These are phyloP conservation scores for Lepiota venenata DNA, from an alignment of 768 basidiomycete genomes.

Conservation along the genomic window DNA sequence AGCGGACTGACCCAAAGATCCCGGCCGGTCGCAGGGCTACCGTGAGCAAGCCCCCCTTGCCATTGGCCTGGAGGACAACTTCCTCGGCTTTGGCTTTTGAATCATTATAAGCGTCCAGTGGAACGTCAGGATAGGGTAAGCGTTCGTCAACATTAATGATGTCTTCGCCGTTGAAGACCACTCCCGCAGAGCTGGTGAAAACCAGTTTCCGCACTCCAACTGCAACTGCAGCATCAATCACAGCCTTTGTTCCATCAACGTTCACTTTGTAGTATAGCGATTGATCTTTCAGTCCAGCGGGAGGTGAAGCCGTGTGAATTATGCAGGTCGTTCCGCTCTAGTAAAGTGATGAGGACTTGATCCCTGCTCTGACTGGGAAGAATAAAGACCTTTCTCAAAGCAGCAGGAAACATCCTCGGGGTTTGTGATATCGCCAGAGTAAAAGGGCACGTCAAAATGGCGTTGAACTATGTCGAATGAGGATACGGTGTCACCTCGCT, in stretches of 20 bases:
- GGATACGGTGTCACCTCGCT: constrained; percentile 75
- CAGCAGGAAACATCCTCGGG: constrained; percentile 66
- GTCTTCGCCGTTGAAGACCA: constrained; percentile 81
- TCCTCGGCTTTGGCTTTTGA: constrained; percentile 90
- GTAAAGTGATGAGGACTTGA: constrained; percentile 3
- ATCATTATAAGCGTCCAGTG: constrained; percentile 90
- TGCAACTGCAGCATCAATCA: constrained; percentile 78
- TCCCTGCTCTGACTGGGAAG: background rate
- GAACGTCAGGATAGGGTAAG: constrained; percentile 63
- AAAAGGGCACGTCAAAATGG: constrained; percentile 84
- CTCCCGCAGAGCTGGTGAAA: constrained; percentile 91
- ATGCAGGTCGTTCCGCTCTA: constrained; percentile 86
- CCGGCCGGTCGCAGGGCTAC: constrained; percentile 91
- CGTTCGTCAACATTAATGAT: constrained; percentile 89
- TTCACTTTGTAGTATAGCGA: constrained; percentile 90
- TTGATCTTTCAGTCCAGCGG: constrained; percentile 58
- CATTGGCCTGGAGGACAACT: constrained; percentile 83
- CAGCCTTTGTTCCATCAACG: constrained; percentile 83
- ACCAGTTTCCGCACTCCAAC: constrained; percentile 82
- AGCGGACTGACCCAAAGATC: constrained; percentile 79
- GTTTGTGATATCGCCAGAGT: constrained; percentile 85
- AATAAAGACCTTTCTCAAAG: constrained; percentile 67
- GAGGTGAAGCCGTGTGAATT: constrained; percentile 92
- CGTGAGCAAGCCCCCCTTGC: constrained; percentile 78
- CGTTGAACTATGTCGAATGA: constrained; percentile 93